Conservation (phyloP, 129 eudicot genomes). For the Scalesia atractyloides region DNA sequence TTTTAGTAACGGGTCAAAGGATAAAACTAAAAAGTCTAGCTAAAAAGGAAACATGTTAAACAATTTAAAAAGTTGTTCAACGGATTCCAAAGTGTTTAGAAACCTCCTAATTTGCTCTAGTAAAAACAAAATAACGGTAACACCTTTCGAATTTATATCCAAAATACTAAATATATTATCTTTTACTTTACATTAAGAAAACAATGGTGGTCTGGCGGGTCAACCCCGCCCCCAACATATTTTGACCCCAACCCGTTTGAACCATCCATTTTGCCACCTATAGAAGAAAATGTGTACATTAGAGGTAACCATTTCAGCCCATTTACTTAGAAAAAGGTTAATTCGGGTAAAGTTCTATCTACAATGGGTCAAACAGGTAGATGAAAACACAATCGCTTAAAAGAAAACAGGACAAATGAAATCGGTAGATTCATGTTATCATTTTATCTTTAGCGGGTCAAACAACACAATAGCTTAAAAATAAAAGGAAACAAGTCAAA, state of each 20-base stretch:
- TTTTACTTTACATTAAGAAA: neutral
- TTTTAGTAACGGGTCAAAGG: neutral
- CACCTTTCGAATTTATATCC: neutral
- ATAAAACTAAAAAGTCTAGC: neutral
- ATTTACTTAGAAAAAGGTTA: slow-evolving; percentile 3
- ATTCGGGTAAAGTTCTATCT: neutral
- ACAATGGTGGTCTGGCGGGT: neutral
- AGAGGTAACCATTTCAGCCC: neutral
- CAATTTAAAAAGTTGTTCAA: neutral
- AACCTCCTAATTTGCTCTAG: neutral
- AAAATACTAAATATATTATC: neutral
- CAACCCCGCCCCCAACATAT: neutral
- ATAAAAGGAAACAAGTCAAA: neutral
- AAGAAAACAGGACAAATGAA: neutral
- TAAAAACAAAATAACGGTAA: neutral
- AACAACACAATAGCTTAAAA: neutral
- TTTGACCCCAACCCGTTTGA: neutral
- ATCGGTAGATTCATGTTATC: neutral
- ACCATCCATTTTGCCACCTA: neutral
- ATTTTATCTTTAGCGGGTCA: neutral
- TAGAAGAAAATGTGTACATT: neutral
- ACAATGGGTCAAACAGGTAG: neutral
- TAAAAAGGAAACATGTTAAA: neutral
- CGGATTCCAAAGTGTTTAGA: neutral
- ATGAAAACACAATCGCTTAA: neutral